Evolutionary conservation across 2,329 filamentous ascomycete species (phyloP).

Genomic region (Aspergillus sp.): DNA sequence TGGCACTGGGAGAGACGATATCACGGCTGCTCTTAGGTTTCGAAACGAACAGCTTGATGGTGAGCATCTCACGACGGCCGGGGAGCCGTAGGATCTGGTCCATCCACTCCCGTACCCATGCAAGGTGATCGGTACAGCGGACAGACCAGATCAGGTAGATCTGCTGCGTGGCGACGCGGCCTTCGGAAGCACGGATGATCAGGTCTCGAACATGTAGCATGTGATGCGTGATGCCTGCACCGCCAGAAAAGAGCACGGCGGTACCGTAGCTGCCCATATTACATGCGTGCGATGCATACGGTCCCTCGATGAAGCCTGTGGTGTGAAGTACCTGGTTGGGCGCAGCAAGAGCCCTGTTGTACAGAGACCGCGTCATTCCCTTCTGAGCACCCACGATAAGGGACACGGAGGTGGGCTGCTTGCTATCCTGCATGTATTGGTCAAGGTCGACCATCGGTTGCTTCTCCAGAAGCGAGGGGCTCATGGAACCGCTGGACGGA

Average conservation of each 20-base stretch:
- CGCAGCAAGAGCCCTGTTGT: conserved; percentile 53
- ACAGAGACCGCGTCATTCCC: conserved; percentile 63
- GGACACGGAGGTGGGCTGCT: conserved; percentile 46
- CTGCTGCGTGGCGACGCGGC: conserved; percentile 57
- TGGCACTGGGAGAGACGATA: conserved; percentile 56
- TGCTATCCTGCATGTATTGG: conserved; percentile 19
- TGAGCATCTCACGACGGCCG: conserved; percentile 57
- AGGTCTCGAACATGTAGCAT: conserved; percentile 61
- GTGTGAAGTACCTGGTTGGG: conserved; percentile 53
- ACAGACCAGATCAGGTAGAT: conserved; percentile 65
- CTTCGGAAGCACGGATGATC: conserved; percentile 51
- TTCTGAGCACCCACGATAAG: conserved; percentile 61
- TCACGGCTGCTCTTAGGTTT: conserved; percentile 57
- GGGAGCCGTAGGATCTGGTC: conserved; percentile 62
- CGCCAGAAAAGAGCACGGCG: conserved; percentile 64
- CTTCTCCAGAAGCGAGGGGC: conserved; percentile 33
- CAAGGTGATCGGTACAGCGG: conserved; percentile 58
- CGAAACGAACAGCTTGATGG: conserved; percentile 63
- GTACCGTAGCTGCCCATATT: conserved; percentile 62
- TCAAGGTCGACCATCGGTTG: conserved; percentile 27
- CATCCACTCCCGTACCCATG: conserved; percentile 67
- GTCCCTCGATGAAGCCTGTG: conserved; percentile 61
- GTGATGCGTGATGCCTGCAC: conserved; percentile 67
- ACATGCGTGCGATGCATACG: conserved; percentile 60
- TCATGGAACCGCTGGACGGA: conserved; percentile 14